These are phyloP conservation scores for Daldinia childiae DNA, from an alignment of 495 filamentous ascomycete species.

Conservation along the genomic window DNA sequence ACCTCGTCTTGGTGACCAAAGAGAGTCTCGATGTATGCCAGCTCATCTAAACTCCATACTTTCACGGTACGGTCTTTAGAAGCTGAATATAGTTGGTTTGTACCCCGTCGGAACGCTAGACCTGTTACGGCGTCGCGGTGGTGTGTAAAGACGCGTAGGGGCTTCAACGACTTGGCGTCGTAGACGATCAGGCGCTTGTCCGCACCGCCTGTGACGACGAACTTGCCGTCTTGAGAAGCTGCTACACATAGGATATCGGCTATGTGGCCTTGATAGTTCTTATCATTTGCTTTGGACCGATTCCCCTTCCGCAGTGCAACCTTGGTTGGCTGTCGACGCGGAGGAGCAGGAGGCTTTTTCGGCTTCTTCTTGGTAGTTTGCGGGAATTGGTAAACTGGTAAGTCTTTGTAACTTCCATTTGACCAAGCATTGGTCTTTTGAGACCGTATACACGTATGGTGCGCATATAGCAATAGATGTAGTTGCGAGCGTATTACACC, in stretches of 20 bases:
- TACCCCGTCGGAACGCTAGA: slow-evolving; percentile 84
- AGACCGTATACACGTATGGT: slow-evolving; percentile 84
- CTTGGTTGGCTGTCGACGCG: slow-evolving; percentile 74
- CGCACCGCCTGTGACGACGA: slow-evolving; percentile 85
- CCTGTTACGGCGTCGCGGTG: slow-evolving; percentile 88
- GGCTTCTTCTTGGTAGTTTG: slow-evolving; percentile 64
- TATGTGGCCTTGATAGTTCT: slow-evolving; percentile 76
- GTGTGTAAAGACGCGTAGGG: slow-evolving; percentile 84
- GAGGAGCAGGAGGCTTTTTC: slow-evolving; percentile 71
- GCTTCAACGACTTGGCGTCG: slow-evolving; percentile 79
- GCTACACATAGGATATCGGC: slow-evolving; percentile 81
- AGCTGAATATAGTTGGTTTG: slow-evolving; percentile 90
- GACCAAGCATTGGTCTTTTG: slow-evolving; percentile 81
- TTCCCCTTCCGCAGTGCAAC: slow-evolving; percentile 72
- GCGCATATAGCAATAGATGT: slow-evolving; percentile 81
- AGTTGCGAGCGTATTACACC: slow-evolving; percentile 76
- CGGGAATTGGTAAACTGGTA: slow-evolving; percentile 63
- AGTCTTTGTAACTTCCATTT: slow-evolving; percentile 83
- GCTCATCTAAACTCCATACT: slow-evolving; percentile 76
- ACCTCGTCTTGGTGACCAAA: slow-evolving; percentile 96
- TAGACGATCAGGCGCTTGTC: slow-evolving; percentile 87
- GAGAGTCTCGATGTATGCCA: slow-evolving; percentile 92
- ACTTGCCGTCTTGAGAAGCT: slow-evolving; percentile 87
- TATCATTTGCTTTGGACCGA: slow-evolving; percentile 67
- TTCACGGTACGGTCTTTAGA: slow-evolving; percentile 91